These are phyloP conservation scores for Penicillium nordicum DNA, from an alignment of 2,329 filamentous ascomycete species.

Conservation along the genomic window DNA sequence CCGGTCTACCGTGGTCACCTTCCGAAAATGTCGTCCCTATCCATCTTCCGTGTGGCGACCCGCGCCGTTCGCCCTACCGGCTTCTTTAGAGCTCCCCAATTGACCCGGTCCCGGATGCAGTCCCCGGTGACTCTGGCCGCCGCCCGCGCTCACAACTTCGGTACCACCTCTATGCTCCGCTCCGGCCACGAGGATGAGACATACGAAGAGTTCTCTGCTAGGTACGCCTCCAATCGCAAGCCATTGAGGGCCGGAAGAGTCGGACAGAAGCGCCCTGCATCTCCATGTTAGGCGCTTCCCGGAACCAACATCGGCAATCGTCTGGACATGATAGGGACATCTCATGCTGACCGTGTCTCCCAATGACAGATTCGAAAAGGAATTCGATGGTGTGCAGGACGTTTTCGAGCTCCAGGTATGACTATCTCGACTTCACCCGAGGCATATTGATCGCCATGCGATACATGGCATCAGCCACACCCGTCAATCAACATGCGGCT, in stretches of 20 bases:
- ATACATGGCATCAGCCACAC: constrained; percentile 13
- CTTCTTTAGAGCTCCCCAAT: constrained; percentile 63
- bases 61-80: constrained; percentile 58
- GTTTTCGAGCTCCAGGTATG: constrained; percentile 99
- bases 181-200: constrained; percentile 84
- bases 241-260: constrained; percentile 24
- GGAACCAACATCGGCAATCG: constrained; percentile 6
- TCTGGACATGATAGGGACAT: constrained; percentile 16
- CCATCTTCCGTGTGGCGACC: constrained; percentile 67
- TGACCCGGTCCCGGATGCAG: constrained; percentile 56
- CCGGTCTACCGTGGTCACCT: constrained; percentile 19
- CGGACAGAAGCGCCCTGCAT: constrained; percentile 9
- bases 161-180: constrained; percentile 54
- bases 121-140: constrained; percentile 53
- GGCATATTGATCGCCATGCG: constrained; percentile 18
- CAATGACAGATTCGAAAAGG: constrained; percentile 87
- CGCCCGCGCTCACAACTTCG: constrained; percentile 62
- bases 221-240: constrained; percentile 57
- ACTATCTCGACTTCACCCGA: constrained; percentile 18
- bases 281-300: constrained; percentile 13
- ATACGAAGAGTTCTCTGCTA: constrained; percentile 97
- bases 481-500: not conserved
- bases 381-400: constrained; percentile 95
- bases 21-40: constrained; percentile 60
- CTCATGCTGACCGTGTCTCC: constrained; percentile 38